Evolutionary conservation across 768 basidiomycete genomes (phyloP).

Genomic region (Cyclocybe aegerita): DNA sequence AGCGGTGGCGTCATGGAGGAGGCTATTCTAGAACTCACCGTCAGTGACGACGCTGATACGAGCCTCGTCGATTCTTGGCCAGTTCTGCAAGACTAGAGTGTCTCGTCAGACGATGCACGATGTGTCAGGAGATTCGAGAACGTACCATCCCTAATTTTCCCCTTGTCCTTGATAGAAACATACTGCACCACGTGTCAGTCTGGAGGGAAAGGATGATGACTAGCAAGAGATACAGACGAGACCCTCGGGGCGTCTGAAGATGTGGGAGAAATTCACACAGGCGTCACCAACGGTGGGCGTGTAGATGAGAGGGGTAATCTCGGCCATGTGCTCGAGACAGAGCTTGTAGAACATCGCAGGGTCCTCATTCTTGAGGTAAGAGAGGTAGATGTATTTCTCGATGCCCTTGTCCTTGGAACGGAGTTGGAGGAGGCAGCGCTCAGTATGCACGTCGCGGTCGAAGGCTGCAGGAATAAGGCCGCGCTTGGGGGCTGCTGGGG

Average conservation of each 20-base stretch:
- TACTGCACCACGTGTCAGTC: constrained; percentile 41
- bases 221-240: constrained; percentile 41
- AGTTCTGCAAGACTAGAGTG: constrained; percentile 58
- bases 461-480: constrained; percentile 65
- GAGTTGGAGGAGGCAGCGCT: constrained; percentile 67
- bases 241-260: constrained; percentile 74
- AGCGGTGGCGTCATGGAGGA: neutral
- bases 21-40: constrained; percentile 40
- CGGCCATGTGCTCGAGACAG: constrained; percentile 69
- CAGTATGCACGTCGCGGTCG: constrained; percentile 47
- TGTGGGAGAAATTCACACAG: constrained; percentile 80
- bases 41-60: constrained; percentile 93
- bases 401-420: constrained; percentile 72
- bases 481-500: constrained; percentile 40
- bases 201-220: constrained; percentile 2
- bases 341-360: constrained; percentile 76
- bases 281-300: constrained; percentile 94
- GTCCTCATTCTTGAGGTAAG: constrained; percentile 71
- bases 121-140: neutral
- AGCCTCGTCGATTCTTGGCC: constrained; percentile 73
- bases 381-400: constrained; percentile 86
- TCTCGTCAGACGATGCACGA: no score
- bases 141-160: constrained; percentile 59
- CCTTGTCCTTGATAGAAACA: constrained; percentile 82
- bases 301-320: constrained; percentile 80